These are phyloP conservation scores for Camillea tinctor DNA, from an alignment of 2,329 filamentous ascomycete genomes.

Conservation along the genomic window DNA sequence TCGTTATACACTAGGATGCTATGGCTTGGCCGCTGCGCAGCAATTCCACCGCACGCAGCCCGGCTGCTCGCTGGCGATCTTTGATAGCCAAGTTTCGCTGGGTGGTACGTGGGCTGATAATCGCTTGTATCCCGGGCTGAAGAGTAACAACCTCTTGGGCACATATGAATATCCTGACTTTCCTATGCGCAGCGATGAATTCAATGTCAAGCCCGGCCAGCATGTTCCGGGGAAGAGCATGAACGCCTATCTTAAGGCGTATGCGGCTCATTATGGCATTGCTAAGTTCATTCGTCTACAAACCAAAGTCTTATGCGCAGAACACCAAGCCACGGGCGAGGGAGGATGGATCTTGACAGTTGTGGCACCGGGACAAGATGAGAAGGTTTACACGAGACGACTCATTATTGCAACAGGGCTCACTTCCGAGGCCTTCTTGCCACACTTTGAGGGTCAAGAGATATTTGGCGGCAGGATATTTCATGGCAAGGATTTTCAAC, in stretches of 20 bases:
- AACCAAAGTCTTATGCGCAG: constrained; percentile 48
- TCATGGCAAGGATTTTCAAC: constrained; percentile 53
- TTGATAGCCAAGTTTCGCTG: constrained; percentile 56
- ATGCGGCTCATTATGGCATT: constrained; percentile 52
- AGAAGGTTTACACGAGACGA: constrained; percentile 39
- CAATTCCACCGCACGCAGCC: constrained; percentile 61
- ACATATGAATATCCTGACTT: constrained; percentile 74
- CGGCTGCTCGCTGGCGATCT: constrained; percentile 51
- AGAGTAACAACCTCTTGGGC: constrained; percentile 71
- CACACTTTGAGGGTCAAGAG: constrained; percentile 48
- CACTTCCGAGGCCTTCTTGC: constrained; percentile 56
- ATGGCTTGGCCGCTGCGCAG: constrained; percentile 61
- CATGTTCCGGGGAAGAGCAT: constrained; percentile 59
- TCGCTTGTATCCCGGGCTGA: constrained; percentile 66
- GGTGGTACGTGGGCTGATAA: constrained; percentile 71
- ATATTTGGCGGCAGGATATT: constrained; percentile 54
- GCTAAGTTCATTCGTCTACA: constrained; percentile 46
- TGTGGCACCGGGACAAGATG: constrained; percentile 1
- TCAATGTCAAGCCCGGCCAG: constrained; percentile 45
- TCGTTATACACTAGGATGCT: constrained; percentile 39
- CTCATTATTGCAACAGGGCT: constrained; percentile 63
- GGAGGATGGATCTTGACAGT: constrained; percentile 34
- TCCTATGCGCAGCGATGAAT: constrained; percentile 59
- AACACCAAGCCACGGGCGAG: constrained; percentile 42
- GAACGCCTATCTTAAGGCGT: constrained; percentile 56